These are phyloP conservation scores for Geotrichum reessii DNA, from an alignment of 1,139 yeast genomes.

Conservation along the genomic window DNA sequence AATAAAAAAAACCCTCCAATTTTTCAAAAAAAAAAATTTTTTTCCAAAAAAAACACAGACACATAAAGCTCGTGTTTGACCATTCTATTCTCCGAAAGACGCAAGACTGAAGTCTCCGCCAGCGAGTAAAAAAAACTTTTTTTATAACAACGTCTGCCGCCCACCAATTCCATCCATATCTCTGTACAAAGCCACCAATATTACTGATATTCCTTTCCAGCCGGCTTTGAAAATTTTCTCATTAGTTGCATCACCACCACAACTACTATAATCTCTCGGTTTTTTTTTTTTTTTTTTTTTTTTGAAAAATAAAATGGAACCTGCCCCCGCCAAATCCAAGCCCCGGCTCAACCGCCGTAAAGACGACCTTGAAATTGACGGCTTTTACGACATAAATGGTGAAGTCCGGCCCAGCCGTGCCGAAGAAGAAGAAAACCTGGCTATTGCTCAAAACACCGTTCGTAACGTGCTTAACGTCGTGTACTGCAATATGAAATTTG, in stretches of 20 bases:
- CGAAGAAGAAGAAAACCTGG: slow-evolving; percentile 12
- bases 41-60: too few relatives aligned
- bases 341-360: neutral
- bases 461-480: slow-evolving; percentile 40
- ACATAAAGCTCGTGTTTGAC: too few relatives aligned
- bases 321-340: neutral
- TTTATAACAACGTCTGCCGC: neutral
- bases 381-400: slow-evolving; percentile 8
- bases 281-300: too few relatives aligned
- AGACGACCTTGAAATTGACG: slow-evolving; percentile 13
- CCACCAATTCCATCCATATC: neutral
- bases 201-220: neutral
- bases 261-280: too few relatives aligned
- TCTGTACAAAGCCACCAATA: neutral
- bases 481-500: slow-evolving; percentile 59
- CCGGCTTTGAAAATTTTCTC: neutral
- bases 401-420: slow-evolving; percentile 8
- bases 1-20: too few relatives aligned
- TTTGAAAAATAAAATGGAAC: too few relatives aligned
- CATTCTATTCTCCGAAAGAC: neutral
- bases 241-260: neutral
- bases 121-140: neutral
- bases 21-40: too few relatives aligned
- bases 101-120: neutral
- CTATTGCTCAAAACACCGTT: slow-evolving; percentile 10